Base-by-base conservation (phyloP, 1,284 basidiomycete species). In the Neolentinus lepideus region DNA sequence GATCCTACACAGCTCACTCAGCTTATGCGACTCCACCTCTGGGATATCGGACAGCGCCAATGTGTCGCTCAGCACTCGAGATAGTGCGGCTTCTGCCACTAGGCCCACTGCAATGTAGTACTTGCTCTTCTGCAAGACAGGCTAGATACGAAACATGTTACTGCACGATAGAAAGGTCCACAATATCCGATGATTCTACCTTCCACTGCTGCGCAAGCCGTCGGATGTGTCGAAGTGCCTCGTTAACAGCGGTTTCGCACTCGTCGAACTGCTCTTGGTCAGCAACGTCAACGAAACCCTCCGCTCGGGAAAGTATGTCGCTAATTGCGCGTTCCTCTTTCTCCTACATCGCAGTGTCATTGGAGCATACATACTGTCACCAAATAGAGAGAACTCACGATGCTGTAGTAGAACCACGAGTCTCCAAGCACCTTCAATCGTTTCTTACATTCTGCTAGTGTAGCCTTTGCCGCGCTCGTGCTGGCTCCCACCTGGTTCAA, bases 31-130 rank as follows among this genome's bases (percentile, higher is more conserved):
- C 63, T 98, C 95, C 10, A 84, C 76, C 64, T 93, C 95, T 0
- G 94, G 88, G 62, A 99, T 98, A 69, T 99, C 96, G 1, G 82
- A 79, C 52, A 98, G 73, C 0, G 82, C 83, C 48, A 95, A 73
- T 12, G 98, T 80, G 61, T 91, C 88, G 50, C 79, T 77, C 10
- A 95, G 74, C 3, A 97, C 80, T 2, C 83, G 76, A 2, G 75
- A 75, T 29, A 96, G 75, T 2, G 86, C 83, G 11, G 81, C 76
- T 57, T 98, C 88, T 12, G 90, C 82, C 11, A 97, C 69, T 16
- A 77, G 71, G 6, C 96, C 96, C 16, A 96, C 66, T 1, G 86
- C 81, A 27, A 73, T 72, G 59, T 87, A 84, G 63, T 87, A 89
- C 61, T 82, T 84, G 63, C 75, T 81, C 62, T 80, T 83, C 16